Base-by-base conservation (phyloP, 2,329 filamentous ascomycete species). In the Penicillium polonicum region DNA sequence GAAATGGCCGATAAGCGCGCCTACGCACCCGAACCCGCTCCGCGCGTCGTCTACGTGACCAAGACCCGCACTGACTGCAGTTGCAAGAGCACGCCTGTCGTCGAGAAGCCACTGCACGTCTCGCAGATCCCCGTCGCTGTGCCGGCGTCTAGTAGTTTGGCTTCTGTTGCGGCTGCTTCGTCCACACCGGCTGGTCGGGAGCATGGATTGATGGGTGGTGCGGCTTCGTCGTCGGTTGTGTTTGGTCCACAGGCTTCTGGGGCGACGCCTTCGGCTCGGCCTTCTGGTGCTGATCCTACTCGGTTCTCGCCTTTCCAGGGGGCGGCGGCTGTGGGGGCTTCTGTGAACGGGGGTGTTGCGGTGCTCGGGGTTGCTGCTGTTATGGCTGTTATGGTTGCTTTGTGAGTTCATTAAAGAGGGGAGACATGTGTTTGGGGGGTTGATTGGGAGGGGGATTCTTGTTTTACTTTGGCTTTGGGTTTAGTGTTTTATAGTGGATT, bases 81-180 rank as follows among this genome's bases (percentile, higher is more conserved):
- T 45, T 68, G 65, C 62, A 64, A 61, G 58, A 52, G 54, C 46
- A 62, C 58, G 2, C 31, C 51, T 10, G 39, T 35, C 1, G 33
- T 45, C 2, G 25, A 48, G 42, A 27, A 25, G 9, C 42, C 42
- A 0, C 29, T 43, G 10, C 62, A 62, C 35, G 17, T 66, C 31
- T 66, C 65, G 10, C 64, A 66, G 57, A 64, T 67, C 25, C 64
- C 65, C 1, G 64, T 67, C 3, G 2, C 60, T 21, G 58, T 67
- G 2, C 65, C 65, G 3, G 39, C 55, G 6, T 53, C 52, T 13
- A 64, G 62, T 54, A 25, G 23, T 25, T 59, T 63, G 57, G 46
- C 33, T 17, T 45, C 29, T 6, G 57, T 62, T 51, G 39, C 35
- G 2, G 54, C 57, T 10, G 33, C 33, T 15, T 12, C 54, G 9